Evolutionary conservation across 306 rosid genomes (phyloP), one percentile per base, ranked within the genome.

Genomic region (Delonix regia): DNA sequence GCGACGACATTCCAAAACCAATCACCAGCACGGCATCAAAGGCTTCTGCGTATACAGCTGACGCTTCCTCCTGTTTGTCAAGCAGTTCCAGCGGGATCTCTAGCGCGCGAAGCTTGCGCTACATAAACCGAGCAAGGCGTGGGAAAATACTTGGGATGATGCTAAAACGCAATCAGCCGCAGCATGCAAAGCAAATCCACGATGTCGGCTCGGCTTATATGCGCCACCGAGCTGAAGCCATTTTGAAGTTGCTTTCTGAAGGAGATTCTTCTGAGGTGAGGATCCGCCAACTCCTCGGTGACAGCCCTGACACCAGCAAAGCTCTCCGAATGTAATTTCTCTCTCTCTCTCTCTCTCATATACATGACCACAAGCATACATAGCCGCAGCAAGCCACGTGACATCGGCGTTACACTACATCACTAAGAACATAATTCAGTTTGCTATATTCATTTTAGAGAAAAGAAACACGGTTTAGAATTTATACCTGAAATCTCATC

Each of bases 261-360:
- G 91, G 93, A 16, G 77, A 88, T 49, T 86, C 81, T 21, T 91
- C 99, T 12, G 99, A 95, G 78, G 76, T 87, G 72, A 87, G 61
- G 82, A 95, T 95, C 15, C 99, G 98, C 52, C 87, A 88, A 83
- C 66, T 81, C 61, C 88, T 93, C 45, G 99, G 98, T 38, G 98
- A 95, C 82, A 90, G 88, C 71, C 99, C 97, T n/a, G 98, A 95
- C 84, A 93, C 98, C 18, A 95, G 99, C 93, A 95, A 93, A 83
- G 98, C 99, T 66, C 96, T 95, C 34, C 82, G 99, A 93, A 89
- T 89, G 99, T 95, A 83, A 86, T 66, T 10, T 74, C 38, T 44
- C 71, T 55, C 66, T 53, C 80, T 6, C 75, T 39, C 73, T 63
- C 69, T 57, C 56, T 47, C 44, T 71, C 51, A 21, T 41, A n/a